Conservation (phyloP, 768 basidiomycete species). For the Mycena metata region DNA sequence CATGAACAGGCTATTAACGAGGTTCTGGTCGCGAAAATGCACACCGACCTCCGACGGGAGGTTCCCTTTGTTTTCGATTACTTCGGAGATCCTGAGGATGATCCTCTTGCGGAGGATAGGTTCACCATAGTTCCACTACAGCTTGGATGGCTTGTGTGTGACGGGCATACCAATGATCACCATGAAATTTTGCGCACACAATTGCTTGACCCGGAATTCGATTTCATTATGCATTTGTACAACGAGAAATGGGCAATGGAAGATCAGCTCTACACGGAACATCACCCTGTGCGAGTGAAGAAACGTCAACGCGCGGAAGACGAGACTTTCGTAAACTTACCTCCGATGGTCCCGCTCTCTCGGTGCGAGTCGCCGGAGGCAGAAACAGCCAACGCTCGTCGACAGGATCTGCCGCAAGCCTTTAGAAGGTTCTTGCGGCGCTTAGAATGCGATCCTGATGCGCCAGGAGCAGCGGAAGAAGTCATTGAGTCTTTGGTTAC, state of each 20-base stretch:
- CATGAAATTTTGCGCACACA: constrained; percentile 19
- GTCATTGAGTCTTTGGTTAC: not conserved
- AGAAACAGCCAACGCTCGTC: not conserved
- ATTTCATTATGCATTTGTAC: constrained; percentile 13
- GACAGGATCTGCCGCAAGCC: not conserved
- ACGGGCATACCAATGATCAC: constrained; percentile 4
- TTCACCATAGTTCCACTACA: constrained; percentile 6
- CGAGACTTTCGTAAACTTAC: not conserved
- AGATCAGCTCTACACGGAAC: not conserved
- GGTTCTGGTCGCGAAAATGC: constrained; percentile 9
- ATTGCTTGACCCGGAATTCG: constrained; percentile 21
- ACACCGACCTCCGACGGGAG: not conserved
- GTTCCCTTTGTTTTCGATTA: constrained; percentile 20
- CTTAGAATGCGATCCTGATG: not conserved
- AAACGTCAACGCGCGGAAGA: not conserved
- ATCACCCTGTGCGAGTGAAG: not conserved
- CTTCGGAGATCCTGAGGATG: constrained; percentile 2
- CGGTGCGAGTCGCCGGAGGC: not conserved
- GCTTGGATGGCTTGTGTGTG: constrained; percentile 12
- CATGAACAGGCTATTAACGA: not conserved
- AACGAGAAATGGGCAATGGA: constrained; percentile 5
- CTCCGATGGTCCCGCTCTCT: not conserved
- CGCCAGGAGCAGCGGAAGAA: not conserved
- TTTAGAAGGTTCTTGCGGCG: not conserved
- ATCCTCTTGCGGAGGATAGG: constrained; percentile 3